Base-by-base conservation (phyloP, 805 yeast species). In the Zygosaccharomyces rouxii region DNA sequence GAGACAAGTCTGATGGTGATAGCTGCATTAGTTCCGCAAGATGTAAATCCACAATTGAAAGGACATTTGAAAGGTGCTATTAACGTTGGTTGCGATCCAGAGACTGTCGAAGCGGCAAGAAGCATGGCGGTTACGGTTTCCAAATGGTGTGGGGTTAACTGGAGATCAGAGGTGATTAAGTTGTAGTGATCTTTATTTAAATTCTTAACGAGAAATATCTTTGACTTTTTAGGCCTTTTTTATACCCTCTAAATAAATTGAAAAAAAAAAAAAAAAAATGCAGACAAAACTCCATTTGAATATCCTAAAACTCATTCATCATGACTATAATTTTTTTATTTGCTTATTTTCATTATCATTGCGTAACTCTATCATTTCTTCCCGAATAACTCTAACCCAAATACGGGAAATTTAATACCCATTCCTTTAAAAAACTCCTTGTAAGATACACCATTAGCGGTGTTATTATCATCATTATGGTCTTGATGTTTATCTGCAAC, bases 51-150 rank as follows among this genome's bases (percentile, higher is more conserved):
- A 0, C 97, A 90, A 59, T 73, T 90, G 55, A 86, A 88, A 67
- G 97, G 97, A 0, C 97, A 90, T 63, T 73, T 90, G 52, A 79
- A 77, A 63, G 97, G 97, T 0, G 97, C 96, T 0, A 52, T 82
- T 43, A 89, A 88, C 59, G 77, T 81, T 25, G 96, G 96, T 0
- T 84, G 86, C 7, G 72, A 85, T 7, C 59, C 64, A 25, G 86
- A 82, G 44, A 85, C 84, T 50, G 71, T 89, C 26, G 71, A 73
- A 44, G 80, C 79, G 2, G 77, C 80, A 9, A 73, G 95, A 44
- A 71, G 69, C 11, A 59, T 89, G 69, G 81, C 85, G 3, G 75
- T 87, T 42, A 76, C 78, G 49, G 69, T 89, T 21, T 73, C 88
- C 55, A 71, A 75, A 56, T 84, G 95, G 94, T 79, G 85, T 64